A percentile compares a stretch with the other conserved stretches of the same genome.
Conservation (phyloP, 352 stramenopile genomes). For the Pythium myriotylum region DNA sequence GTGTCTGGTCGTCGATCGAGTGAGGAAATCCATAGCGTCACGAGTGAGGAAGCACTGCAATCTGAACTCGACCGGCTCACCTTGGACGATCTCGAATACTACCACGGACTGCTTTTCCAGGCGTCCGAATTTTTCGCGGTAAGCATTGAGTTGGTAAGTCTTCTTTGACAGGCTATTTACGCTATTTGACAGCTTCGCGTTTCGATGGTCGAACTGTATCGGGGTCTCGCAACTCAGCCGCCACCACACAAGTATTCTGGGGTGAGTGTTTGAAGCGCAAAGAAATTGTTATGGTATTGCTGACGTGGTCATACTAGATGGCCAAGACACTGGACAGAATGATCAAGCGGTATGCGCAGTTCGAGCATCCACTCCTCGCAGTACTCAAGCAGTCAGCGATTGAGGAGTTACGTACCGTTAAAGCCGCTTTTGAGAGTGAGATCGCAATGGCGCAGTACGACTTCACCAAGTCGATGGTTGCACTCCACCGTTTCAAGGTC, state of each 20-base stretch:
- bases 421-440: slow-evolving; percentile 69
- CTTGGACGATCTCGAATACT: slow-evolving; percentile 69
- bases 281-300: not conserved
- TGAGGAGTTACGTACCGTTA: slow-evolving; percentile 69
- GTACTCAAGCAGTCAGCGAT: slow-evolving; percentile 72
- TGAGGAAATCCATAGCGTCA: slow-evolving; percentile 10
- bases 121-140: slow-evolving; percentile 80
- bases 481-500: slow-evolving; percentile 70
- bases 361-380: slow-evolving; percentile 73
- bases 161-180: no score
- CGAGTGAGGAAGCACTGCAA: slow-evolving; percentile 19
- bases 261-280: slow-evolving; percentile 31
- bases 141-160: slow-evolving; percentile 8
- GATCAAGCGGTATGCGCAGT: slow-evolving; percentile 53
- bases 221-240: slow-evolving; percentile 48
- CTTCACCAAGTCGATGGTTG: slow-evolving; percentile 75
- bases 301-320: slow-evolving; percentile 31
- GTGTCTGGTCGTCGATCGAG: not conserved
- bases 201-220: slow-evolving; percentile 77
- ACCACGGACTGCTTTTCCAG: slow-evolving; percentile 72
- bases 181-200: slow-evolving; percentile 70
- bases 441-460: slow-evolving; percentile 72
- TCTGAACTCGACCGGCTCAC: slow-evolving; percentile 30
- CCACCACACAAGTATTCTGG: slow-evolving; percentile 57
- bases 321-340: slow-evolving; percentile 49